These are phyloP conservation scores for Tylopilus felleus DNA, from an alignment of 768 basidiomycete species.

Conservation along the genomic window DNA sequence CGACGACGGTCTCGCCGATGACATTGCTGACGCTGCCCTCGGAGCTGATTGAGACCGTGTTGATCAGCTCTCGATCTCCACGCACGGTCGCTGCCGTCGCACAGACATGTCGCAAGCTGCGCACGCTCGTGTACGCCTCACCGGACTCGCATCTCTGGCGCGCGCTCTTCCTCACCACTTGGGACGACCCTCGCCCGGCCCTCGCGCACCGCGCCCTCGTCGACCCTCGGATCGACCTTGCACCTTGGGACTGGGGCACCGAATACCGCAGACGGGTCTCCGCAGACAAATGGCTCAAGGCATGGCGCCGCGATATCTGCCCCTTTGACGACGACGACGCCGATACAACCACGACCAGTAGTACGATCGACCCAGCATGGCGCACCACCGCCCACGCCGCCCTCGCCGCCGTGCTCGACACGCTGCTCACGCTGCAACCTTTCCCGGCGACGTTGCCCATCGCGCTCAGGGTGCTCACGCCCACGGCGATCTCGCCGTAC, in stretches of 20 bases:
- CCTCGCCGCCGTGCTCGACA: slow-evolving; percentile 33
- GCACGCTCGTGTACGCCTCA: slow-evolving; percentile 34
- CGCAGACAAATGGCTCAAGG: slow-evolving; percentile 23
- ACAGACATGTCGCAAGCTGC: slow-evolving; percentile 35
- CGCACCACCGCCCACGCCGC: slow-evolving; percentile 9
- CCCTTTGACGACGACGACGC: not conserved
- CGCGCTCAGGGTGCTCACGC: slow-evolving; percentile 17
- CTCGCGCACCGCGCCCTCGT: slow-evolving; percentile 25
- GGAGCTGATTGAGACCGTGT: slow-evolving; percentile 40
- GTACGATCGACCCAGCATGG: not conserved
- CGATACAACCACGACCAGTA: not conserved
- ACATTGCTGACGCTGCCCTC: slow-evolving; percentile 30
- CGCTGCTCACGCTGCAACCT: slow-evolving; percentile 33
- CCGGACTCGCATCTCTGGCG: slow-evolving; percentile 44
- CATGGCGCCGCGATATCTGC: slow-evolving; percentile 21
- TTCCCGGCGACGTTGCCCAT: slow-evolving; percentile 26
- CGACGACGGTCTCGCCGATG: not conserved
- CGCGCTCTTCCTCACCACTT: slow-evolving; percentile 44
- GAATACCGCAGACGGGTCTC: slow-evolving; percentile 24
- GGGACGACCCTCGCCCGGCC: slow-evolving; percentile 47
- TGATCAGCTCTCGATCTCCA: slow-evolving; percentile 29
- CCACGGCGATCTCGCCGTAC: slow-evolving; percentile 2
- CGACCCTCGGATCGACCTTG: slow-evolving; percentile 20
- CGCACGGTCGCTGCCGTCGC: slow-evolving; percentile 35
- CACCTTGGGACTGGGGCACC: slow-evolving; percentile 21